Conservation (phyloP, 495 filamentous ascomycete genomes). For the Neurospora hispaniola region DNA sequence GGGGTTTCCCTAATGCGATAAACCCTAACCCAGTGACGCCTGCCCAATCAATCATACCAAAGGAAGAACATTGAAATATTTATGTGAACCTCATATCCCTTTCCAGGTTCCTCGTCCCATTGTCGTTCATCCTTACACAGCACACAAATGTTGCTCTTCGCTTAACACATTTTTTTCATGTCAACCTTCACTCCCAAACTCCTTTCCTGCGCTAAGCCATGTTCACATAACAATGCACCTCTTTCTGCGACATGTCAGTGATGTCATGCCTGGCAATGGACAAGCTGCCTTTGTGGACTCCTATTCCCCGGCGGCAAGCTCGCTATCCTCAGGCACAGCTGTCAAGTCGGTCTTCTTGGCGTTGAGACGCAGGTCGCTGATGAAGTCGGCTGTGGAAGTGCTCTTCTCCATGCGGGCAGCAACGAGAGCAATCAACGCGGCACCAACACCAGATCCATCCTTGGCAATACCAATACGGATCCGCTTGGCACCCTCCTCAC, state of each 20-base stretch:
- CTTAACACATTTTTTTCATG: not conserved
- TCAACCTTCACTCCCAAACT: not conserved
- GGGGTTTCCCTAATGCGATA: not conserved
- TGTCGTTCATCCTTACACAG: not conserved
- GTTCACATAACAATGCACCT: conserved; percentile 14
- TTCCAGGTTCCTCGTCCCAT: not conserved
- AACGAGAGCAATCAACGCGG: conserved; percentile 80
- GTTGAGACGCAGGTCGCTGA: conserved; percentile 14
- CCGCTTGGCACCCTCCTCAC: conserved; percentile 59
- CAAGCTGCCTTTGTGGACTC: conserved; percentile 1
- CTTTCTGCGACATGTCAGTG: conserved; percentile 1
- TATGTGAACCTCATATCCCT: not conserved
- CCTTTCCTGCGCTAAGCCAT: not conserved
- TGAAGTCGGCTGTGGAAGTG: conserved; percentile 8
- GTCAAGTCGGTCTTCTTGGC: conserved; percentile 12
- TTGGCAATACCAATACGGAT: conserved; percentile 88
- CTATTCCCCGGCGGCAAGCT: conserved; percentile 18
- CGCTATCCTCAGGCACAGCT: conserved; percentile 12
- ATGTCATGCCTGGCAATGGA: not conserved
- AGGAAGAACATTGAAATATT: not conserved
- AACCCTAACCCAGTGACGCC: not conserved
- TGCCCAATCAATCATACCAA: not conserved
- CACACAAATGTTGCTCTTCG: not conserved
- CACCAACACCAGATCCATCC: conserved; percentile 86
- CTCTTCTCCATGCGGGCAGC: conserved; percentile 41